A percentile compares a stretch with the other conserved stretches of the same genome.
These are phyloP conservation scores for Fusarium pseudocircinatum DNA, from an alignment of 2,329 filamentous ascomycete species.

Conservation along the genomic window DNA sequence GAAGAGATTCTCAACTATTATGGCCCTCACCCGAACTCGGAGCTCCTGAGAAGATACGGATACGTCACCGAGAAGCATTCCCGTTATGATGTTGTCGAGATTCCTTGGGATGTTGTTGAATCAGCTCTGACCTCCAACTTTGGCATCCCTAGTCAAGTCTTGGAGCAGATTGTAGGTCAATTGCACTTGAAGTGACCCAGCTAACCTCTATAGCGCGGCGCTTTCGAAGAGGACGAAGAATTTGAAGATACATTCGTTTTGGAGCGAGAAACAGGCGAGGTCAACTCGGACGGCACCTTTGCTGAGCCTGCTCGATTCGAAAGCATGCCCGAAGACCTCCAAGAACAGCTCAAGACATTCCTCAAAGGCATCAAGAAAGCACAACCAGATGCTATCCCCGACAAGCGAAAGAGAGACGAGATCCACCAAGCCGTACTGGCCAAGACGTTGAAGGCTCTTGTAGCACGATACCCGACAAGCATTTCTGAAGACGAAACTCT, in stretches of 20 bases:
- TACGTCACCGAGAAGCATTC: constrained; percentile 84
- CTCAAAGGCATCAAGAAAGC: constrained; percentile 61
- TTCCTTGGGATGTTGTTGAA: constrained; percentile 70
- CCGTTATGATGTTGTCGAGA: constrained; percentile 83
- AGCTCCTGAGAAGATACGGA: constrained; percentile 85
- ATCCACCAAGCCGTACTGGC: constrained; percentile 54
- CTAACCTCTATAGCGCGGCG: constrained; percentile 41
- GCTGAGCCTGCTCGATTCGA: constrained; percentile 50
- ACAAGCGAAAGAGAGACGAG: constrained; percentile 61
- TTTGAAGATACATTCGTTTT: constrained; percentile 81
- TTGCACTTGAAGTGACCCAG: too few relatives aligned
- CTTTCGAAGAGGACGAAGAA: constrained; percentile 71
- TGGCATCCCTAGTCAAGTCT: constrained; percentile 48
- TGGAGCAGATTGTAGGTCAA: constrained; percentile 53
- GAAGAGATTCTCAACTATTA: constrained; percentile 91
- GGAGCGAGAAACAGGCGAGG: constrained; percentile 63
- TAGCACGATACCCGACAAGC: constrained; percentile 55
- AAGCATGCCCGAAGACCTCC: constrained; percentile 61
- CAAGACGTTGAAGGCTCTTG: constrained; percentile 50
- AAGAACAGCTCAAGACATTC: constrained; percentile 60
- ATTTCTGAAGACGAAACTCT: constrained; percentile 53
- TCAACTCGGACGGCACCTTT: constrained; percentile 59
- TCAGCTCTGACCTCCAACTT: constrained; percentile 54
- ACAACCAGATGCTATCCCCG: constrained; percentile 53
- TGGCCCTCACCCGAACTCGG: constrained; percentile 82